Evolutionary conservation across 2,329 filamentous ascomycete species (phyloP), one percentile per base, ranked within the genome.

Genomic region (Plenodomus lindquistii): DNA sequence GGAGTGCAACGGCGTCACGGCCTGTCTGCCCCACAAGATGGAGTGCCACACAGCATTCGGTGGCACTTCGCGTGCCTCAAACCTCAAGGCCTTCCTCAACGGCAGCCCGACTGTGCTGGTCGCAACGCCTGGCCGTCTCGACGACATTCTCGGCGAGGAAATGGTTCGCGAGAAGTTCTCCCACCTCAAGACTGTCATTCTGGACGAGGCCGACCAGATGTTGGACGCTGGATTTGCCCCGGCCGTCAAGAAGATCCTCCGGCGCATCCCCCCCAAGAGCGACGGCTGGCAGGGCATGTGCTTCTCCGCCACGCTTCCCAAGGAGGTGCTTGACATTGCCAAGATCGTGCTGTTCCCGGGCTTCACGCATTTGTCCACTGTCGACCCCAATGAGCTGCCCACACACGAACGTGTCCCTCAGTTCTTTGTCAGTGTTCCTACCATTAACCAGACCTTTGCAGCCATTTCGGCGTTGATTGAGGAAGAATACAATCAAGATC

Each of bases 171-270:
- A 77, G 41, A 76, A 74, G 51, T 73, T 83, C 52, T 60, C 68
- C 4, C 70, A 78, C 49, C 57, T 77, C 18, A 70, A 70, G 38
- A 74, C 76, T n/a, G 60, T 79, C n/a, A 71, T 79, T 19, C 65
- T 77, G 2, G 74, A 78, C 29, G 69, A 70, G 42, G 70, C 68
- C 17, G 76, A 79, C 43, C 69, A 75, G 42, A 78, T 78, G 51
- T 71, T 82, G 17, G 76, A 82, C 35, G 67, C 77, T 42, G 81
- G 81, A 19, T 83, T 83, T 55, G 70, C 81, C 20, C 74, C 75
- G 10, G 79, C 77, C 18, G 76, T 83, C 46, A 77, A 77, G 57
- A 71, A 77, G 41, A 81, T 84, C 27, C 71, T 83, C 22, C 69
- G 67, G 18, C 71, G 73, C 27, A 74, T 84, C 37, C 81, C 81